Evolutionary conservation across 1,284 basidiomycete species (phyloP).

Genomic region (Austroboletus olivaceoglutinosus): DNA sequence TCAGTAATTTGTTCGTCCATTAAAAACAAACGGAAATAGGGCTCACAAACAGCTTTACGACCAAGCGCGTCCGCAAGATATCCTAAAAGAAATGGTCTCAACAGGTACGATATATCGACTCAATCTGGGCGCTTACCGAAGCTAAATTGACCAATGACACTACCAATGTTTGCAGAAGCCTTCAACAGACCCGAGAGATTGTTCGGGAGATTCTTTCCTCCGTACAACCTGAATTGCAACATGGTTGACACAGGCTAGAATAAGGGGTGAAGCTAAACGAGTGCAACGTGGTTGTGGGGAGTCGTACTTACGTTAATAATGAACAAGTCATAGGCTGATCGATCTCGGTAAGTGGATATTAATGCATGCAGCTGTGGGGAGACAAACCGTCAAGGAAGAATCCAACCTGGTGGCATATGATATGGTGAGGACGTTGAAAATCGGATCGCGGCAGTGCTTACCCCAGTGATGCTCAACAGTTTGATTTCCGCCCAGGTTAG

Average conservation of each 20-base stretch:
- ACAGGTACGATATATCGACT: slow-evolving; percentile 14
- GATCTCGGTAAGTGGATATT: not conserved
- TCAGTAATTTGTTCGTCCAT: slow-evolving; percentile 8
- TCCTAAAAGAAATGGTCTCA: slow-evolving; percentile 17
- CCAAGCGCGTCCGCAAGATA: slow-evolving; percentile 68
- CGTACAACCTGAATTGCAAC: slow-evolving; percentile 72
- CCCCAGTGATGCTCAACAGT: slow-evolving; percentile 59
- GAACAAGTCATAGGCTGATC: slow-evolving; percentile 69
- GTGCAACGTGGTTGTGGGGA: not conserved
- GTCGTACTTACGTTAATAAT: slow-evolving; percentile 62
- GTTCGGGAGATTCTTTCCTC: slow-evolving; percentile 49
- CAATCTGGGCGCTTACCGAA: slow-evolving; percentile 45
- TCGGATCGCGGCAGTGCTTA: slow-evolving; percentile 32
- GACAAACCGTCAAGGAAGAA: slow-evolving; percentile 66
- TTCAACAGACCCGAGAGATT: slow-evolving; percentile 65
- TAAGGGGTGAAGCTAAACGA: not conserved
- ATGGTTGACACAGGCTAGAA: slow-evolving; percentile 67
- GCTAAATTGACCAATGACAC: slow-evolving; percentile 70
- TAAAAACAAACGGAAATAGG: not conserved
- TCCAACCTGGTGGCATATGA: slow-evolving; percentile 45
- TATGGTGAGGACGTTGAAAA: slow-evolving; percentile 1
- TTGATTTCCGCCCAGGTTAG: slow-evolving; percentile 53
- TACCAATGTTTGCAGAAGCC: slow-evolving; percentile 70
- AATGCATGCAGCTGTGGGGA: not conserved
- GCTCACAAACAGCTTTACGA: slow-evolving; percentile 62